A percentile compares a stretch with the other conserved stretches of the same genome.
Evolutionary conservation across 805 yeast genomes (phyloP).

Genomic region (Metschnikowia corniflorae): DNA sequence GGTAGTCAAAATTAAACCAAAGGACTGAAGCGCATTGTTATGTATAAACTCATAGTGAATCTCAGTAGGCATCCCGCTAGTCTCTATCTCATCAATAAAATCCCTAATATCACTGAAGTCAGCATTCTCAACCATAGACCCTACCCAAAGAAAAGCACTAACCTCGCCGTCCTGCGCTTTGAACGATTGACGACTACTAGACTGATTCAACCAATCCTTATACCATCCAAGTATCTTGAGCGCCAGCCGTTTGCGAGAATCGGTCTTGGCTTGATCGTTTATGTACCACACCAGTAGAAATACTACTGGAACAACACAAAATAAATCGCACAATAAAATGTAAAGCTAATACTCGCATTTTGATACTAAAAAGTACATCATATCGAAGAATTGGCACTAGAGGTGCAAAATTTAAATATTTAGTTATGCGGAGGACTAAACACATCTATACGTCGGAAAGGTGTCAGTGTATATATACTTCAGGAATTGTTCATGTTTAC

Average conservation of each 20-base stretch:
- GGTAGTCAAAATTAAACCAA: slow-evolving; percentile 61
- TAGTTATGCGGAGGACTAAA: too few species aligned
- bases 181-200: background rate
- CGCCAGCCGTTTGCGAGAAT: background rate
- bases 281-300: background rate
- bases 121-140: background rate
- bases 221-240: background rate
- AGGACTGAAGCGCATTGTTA: background rate
- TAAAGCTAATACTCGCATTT: too few species aligned
- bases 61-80: background rate
- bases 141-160: background rate
- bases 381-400: too few species aligned
- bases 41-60: background rate
- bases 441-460: too few species aligned
- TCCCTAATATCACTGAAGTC: background rate
- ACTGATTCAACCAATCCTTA: background rate
- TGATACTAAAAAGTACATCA: too few species aligned
- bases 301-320: background rate
- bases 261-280: background rate
- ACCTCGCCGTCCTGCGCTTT: background rate
- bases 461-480: too few species aligned
- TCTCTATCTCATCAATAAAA: background rate
- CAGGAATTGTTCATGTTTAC: too few species aligned
- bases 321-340: background rate
- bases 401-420: too few species aligned